Percentiles rank a stretch among this genome's conserved stretches.
Conservation (phyloP, 1,139 yeast genomes). For the Sporopachydermia cereana region DNA sequence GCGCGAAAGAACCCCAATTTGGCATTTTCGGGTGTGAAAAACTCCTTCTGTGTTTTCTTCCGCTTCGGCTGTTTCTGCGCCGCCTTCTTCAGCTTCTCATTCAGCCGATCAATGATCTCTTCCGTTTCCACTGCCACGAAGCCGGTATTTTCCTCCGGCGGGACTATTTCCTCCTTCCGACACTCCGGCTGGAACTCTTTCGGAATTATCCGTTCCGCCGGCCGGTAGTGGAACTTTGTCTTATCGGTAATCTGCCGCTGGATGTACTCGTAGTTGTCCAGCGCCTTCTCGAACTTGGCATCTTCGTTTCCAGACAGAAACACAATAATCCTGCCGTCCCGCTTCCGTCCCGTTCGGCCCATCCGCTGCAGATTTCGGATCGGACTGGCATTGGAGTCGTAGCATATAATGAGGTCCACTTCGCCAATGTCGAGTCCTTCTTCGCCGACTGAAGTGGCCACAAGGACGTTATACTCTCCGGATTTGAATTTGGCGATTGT, state of each 20-base stretch:
- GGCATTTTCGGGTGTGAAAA: constrained; percentile 74
- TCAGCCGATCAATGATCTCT: constrained; percentile 55
- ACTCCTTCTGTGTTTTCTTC: constrained; percentile 28
- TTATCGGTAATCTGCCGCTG: constrained; percentile 41
- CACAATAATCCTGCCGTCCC: constrained; percentile 77
- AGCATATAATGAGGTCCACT: constrained; percentile 86
- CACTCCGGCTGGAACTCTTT: constrained; percentile 39
- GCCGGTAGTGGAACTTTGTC: constrained; percentile 21
- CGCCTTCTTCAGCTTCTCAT: constrained; percentile 27
- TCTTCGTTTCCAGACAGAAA: constrained; percentile 73
- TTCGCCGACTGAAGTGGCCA: constrained; percentile 96
- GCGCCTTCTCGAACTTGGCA: constrained; percentile 67
- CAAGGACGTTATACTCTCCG: constrained; percentile 66
- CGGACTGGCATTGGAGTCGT: constrained; percentile 88
- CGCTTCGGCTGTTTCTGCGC: constrained; percentile 12
- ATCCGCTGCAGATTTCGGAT: constrained; percentile 88
- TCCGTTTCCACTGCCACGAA: constrained; percentile 51
- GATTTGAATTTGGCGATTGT: constrained; percentile 60
- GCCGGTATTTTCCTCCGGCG: not conserved
- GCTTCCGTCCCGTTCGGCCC: constrained; percentile 96
- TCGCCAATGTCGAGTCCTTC: constrained; percentile 98
- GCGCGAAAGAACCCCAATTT: constrained; percentile 59
- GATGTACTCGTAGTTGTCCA: constrained; percentile 71
- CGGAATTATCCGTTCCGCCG: constrained; percentile 60
- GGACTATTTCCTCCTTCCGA: constrained; percentile 35